phyloP scores from a whole-genome alignment of 768 basidiomycete genomes.

The Russula brevipes region DNA sequence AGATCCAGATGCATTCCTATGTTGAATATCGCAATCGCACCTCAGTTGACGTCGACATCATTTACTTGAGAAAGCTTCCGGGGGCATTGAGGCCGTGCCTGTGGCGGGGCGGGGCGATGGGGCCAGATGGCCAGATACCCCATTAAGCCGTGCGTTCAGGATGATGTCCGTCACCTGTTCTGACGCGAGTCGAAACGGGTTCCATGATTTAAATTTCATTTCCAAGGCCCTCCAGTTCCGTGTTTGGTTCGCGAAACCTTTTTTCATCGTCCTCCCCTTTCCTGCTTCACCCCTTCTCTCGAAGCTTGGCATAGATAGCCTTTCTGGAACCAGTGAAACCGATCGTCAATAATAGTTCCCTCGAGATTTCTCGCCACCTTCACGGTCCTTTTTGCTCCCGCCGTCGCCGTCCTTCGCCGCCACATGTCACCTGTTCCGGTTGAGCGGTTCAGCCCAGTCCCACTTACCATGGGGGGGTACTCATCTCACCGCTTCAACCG shows the following conservation, averaged over 20 bases:
- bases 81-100: slow-evolving; percentile 1
- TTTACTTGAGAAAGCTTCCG: neutral
- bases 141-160: neutral
- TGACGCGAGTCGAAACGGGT: slow-evolving; percentile 3
- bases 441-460: neutral
- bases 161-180: neutral
- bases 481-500: neutral
- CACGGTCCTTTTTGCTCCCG: neutral
- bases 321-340: neutral
- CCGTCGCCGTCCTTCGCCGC: slow-evolving; percentile 8
- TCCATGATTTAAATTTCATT: slow-evolving; percentile 13
- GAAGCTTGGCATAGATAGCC: neutral
- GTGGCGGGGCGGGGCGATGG: neutral
- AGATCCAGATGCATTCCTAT: slow-evolving; percentile 15
- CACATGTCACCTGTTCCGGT: slow-evolving; percentile 2
- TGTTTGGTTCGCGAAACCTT: neutral
- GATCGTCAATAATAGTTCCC: too few relatives aligned
- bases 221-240: neutral
- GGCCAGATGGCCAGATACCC: too few relatives aligned
- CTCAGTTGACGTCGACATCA: neutral
- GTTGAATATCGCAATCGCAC: neutral
- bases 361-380: neutral
- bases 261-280: neutral
- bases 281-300: slow-evolving; percentile 1
- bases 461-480: neutral